Evolutionary conservation across 2,329 filamentous ascomycete species (phyloP).

Genomic region (Pestalotiopsis fici): DNA sequence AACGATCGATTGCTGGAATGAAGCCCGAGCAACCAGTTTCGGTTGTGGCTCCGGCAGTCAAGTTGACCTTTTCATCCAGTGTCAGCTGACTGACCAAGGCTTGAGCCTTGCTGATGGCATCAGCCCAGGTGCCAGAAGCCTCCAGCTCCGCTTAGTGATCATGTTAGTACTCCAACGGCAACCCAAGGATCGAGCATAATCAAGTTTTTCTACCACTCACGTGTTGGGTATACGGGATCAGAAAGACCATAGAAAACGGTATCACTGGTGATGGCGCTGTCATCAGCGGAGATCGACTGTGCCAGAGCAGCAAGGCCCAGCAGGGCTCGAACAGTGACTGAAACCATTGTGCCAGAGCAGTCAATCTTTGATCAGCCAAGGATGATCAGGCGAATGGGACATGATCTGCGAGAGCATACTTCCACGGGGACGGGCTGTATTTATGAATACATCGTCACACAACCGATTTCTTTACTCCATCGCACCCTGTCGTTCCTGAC

Average conservation of each 20-base stretch:
- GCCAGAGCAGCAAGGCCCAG: neutral
- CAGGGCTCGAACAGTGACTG: neutral
- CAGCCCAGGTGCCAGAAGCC: conserved; percentile 45
- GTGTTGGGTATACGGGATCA: conserved; percentile 18
- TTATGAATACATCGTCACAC: neutral
- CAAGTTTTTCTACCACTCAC: conserved; percentile 1
- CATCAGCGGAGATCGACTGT: neutral
- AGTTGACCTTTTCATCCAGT: conserved; percentile 57
- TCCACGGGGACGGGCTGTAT: neutral
- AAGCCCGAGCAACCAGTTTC: conserved; percentile 16
- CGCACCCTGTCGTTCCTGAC: neutral
- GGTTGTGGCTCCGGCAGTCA: conserved; percentile 14
- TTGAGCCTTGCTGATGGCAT: conserved; percentile 60
- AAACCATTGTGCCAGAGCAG: neutral
- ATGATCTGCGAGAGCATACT: neutral
- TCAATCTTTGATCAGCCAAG: neutral
- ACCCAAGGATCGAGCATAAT: neutral
- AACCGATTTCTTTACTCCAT: neutral
- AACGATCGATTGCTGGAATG: conserved; percentile 15
- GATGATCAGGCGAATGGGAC: neutral
- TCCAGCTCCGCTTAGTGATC: neutral
- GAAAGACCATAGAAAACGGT: conserved; percentile 18
- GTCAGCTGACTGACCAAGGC: conserved; percentile 66
- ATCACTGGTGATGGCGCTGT: conserved; percentile 13
- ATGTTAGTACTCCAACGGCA: neutral